These are phyloP conservation scores for Suhomyces terraborum DNA, from an alignment of 1,139 yeast genomes.

Conservation along the genomic window DNA sequence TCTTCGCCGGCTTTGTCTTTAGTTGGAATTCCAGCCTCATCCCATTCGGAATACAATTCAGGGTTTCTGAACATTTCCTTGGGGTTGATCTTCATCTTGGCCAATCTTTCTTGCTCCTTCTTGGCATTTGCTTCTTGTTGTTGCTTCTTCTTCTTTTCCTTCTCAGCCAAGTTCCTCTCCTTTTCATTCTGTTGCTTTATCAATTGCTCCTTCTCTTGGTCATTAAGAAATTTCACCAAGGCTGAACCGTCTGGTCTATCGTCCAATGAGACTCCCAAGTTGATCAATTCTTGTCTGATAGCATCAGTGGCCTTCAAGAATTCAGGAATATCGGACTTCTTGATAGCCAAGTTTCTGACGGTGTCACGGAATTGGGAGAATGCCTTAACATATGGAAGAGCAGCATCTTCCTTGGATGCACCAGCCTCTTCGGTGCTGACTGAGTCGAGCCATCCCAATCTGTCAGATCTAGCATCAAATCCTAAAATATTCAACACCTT, in stretches of 20 bases:
- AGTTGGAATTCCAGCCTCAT: conserved; percentile 80
- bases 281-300: conserved; percentile 58
- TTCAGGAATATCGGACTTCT: conserved; percentile 54
- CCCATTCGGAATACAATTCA: conserved; percentile 72
- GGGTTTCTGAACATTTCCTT: conserved; percentile 65
- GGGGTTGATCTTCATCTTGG: conserved; percentile 72
- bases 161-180: conserved; percentile 46
- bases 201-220: conserved; percentile 67
- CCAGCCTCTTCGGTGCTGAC: conserved; percentile 20
- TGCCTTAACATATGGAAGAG: conserved; percentile 77
- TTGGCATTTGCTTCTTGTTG: conserved; percentile 49
- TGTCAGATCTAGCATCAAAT: conserved; percentile 67
- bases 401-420: conserved; percentile 60
- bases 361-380: conserved; percentile 79
- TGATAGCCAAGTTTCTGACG: conserved; percentile 73
- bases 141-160: conserved; percentile 43
- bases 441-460: conserved; percentile 74
- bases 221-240: conserved; percentile 74
- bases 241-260: conserved; percentile 84
- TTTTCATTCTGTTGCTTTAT: conserved; percentile 63
- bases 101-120: conserved; percentile 66
- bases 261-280: conserved; percentile 80
- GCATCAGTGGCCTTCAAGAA: conserved; percentile 53
- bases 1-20: conserved; percentile 80
- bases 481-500: conserved; percentile 73